These are phyloP conservation scores for Wickerhamomyces canadensis DNA, from an alignment of 805 yeast genomes.

Conservation along the genomic window DNA sequence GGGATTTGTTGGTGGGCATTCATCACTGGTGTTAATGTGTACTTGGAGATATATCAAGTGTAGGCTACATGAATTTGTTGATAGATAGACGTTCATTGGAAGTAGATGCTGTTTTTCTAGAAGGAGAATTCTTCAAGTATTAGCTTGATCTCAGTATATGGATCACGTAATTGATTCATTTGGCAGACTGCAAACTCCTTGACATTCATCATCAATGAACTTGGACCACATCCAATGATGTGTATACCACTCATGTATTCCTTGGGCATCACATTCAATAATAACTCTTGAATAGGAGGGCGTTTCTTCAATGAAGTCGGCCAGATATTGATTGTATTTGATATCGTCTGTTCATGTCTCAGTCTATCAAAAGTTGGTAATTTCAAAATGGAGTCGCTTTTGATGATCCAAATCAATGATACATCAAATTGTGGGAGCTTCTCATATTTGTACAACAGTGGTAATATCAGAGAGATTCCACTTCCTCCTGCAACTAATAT, in stretches of 20 bases:
- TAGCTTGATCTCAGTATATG: slow-evolving; percentile 9
- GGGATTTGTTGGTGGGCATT: slow-evolving; percentile 23
- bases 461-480: slow-evolving; percentile 14
- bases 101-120: slow-evolving; percentile 2
- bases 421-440: slow-evolving; percentile 7
- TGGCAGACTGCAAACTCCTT: slow-evolving; percentile 16
- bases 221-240: slow-evolving; percentile 24
- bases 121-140: slow-evolving; percentile 21
- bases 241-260: slow-evolving; percentile 4
- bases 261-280: slow-evolving; percentile 1
- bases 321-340: slow-evolving; percentile 13
- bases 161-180: not conserved
- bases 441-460: slow-evolving; percentile 9
- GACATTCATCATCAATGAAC: slow-evolving; percentile 13
- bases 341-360: not conserved
- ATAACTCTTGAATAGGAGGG: slow-evolving; percentile 13
- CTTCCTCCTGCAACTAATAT: slow-evolving; percentile 18
- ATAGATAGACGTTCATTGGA: too few relatives aligned
- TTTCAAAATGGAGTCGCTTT: slow-evolving; percentile 7
- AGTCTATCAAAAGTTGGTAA: not conserved
- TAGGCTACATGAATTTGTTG: too few relatives aligned
- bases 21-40: slow-evolving; percentile 19
- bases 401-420: slow-evolving; percentile 20
- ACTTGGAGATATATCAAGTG: slow-evolving; percentile 15
- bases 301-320: slow-evolving; percentile 14